Base-by-base conservation (phyloP, 495 filamentous ascomycete species). In the Podospora appendiculata region DNA sequence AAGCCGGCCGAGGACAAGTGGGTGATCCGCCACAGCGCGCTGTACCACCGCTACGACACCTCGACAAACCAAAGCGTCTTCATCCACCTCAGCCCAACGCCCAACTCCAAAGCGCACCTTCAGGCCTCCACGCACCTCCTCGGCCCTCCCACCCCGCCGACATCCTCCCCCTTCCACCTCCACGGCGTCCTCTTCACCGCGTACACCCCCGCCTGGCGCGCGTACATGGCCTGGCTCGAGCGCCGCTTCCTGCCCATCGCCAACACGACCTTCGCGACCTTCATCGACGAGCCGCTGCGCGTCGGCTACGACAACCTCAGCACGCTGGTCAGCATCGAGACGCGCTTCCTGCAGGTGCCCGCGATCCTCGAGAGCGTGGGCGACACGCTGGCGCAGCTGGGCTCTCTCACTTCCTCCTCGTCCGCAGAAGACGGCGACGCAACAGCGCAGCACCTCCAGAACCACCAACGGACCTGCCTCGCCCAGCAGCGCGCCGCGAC, bases 1-100 rank as follows among this genome's bases (percentile, higher is more conserved):
- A 74, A 74, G 39, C 13, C 51, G 8, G 45, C 52, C 11, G 53
- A 56, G 1, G 58, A 66, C 11, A 53, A 58, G 13, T 77, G 74
- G 74, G 59, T 58, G 6, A 62, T 73, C 35, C 72, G 74, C 11
- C 74, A 75, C 50, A 74, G 58, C 7, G 72, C 70, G 0, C 48
- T 77, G 5, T 77, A 71, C 53, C 72, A 73, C 34, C 65, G 64
- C 51, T 65, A 62, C 45, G 57, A 72, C 35, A 17, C 47, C 5
- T 17, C 32, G 13, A 70, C 56, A 8, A 53, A 50, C 35, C 62
- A 65, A 41, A 62, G 58, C 10, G 50, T 63, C n/a, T 71, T 57
- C 34, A 52, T 75, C 0, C 51, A 72, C 14, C 51, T 77, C 40
- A 68, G 67, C 51, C 70, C 73, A 45, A 63, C 57, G 0, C 55